Conservation (phyloP, 495 filamentous ascomycete genomes). For the Penicillium argentinense region DNA sequence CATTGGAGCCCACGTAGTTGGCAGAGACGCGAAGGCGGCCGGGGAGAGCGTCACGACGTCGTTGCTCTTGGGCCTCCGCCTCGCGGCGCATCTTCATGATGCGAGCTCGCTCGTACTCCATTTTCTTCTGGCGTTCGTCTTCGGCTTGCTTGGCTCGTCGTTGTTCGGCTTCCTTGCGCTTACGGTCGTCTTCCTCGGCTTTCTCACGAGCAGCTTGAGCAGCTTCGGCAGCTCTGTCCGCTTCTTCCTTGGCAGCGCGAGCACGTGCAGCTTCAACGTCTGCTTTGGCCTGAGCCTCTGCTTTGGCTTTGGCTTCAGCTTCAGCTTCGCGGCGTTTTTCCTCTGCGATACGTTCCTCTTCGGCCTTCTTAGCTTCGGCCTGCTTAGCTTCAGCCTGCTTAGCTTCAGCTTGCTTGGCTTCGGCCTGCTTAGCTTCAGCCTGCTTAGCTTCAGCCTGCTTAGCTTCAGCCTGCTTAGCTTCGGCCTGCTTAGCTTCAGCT, state of each 20-base stretch:
- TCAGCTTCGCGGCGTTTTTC: conserved; percentile 32
- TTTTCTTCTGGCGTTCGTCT: conserved; percentile 52
- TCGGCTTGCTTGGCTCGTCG: conserved; percentile 52
- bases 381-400: no score
- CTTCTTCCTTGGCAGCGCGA: conserved; percentile 43
- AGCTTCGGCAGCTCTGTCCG: conserved; percentile 41
- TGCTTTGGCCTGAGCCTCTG: conserved; percentile 31
- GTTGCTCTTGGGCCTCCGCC: conserved; percentile 55
- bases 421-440: conserved; percentile 9
- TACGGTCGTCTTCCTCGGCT: conserved; percentile 54
- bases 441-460: conserved; percentile 6
- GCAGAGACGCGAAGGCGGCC: conserved; percentile 49
- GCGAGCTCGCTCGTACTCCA: conserved; percentile 58
- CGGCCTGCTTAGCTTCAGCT: conserved; percentile 34
- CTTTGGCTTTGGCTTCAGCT: conserved; percentile 31
- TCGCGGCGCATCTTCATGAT: conserved; percentile 49
- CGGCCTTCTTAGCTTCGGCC: conserved; percentile 6
- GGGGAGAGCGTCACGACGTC: conserved; percentile 57
- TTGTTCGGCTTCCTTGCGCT: conserved; percentile 53
- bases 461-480: conserved; percentile 31
- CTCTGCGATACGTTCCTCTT: conserved; percentile 41
- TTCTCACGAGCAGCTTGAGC: conserved; percentile 46
- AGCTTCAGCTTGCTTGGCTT: conserved; percentile 13
- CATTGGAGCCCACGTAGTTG: conserved; percentile 48
- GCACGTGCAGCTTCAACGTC: conserved; percentile 50